These are phyloP conservation scores for Suillus cothurnatus DNA, from an alignment of 768 basidiomycete genomes.

Conservation along the genomic window DNA sequence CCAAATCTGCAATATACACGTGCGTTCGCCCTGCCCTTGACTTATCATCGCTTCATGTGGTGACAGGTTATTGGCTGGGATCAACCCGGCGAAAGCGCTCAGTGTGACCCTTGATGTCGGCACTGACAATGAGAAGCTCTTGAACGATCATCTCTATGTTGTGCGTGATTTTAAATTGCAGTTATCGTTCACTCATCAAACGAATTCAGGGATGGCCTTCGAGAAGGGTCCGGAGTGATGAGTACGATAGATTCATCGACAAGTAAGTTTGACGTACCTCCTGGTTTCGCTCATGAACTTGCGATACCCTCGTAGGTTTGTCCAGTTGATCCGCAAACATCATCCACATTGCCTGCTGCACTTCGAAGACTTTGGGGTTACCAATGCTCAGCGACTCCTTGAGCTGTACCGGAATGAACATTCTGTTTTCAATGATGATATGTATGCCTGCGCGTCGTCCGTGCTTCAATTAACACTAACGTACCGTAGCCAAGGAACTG, in stretches of 20 bases:
- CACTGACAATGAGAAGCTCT: slow-evolving; percentile 65
- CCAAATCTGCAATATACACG: slow-evolving; percentile 82
- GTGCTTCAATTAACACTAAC: not conserved
- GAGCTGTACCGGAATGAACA: slow-evolving; percentile 63
- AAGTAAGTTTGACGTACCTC: slow-evolving; percentile 43
- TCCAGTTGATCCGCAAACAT: slow-evolving; percentile 75
- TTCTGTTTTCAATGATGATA: slow-evolving; percentile 83
- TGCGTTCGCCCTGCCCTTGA: slow-evolving; percentile 30
- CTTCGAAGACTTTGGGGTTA: slow-evolving; percentile 85
- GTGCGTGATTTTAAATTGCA: slow-evolving; percentile 39
- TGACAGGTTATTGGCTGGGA: slow-evolving; percentile 62
- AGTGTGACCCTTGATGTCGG: slow-evolving; percentile 75
- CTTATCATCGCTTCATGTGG: not conserved
- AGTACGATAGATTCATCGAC: slow-evolving; percentile 80
- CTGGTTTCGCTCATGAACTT: not conserved
- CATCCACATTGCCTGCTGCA: slow-evolving; percentile 58
- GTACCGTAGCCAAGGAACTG: slow-evolving; percentile 66
- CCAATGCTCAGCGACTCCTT: slow-evolving; percentile 72
- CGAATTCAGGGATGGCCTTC: slow-evolving; percentile 67
- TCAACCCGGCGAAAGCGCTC: slow-evolving; percentile 61
- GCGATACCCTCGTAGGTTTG: slow-evolving; percentile 49
- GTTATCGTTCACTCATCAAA: not conserved
- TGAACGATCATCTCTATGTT: slow-evolving; percentile 67
- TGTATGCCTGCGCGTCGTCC: slow-evolving; percentile 43
- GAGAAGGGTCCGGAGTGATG: slow-evolving; percentile 66